These are phyloP conservation scores for Durusdinium trenchii DNA, from an alignment of 73 alveolate genomes.

Conservation along the genomic window DNA sequence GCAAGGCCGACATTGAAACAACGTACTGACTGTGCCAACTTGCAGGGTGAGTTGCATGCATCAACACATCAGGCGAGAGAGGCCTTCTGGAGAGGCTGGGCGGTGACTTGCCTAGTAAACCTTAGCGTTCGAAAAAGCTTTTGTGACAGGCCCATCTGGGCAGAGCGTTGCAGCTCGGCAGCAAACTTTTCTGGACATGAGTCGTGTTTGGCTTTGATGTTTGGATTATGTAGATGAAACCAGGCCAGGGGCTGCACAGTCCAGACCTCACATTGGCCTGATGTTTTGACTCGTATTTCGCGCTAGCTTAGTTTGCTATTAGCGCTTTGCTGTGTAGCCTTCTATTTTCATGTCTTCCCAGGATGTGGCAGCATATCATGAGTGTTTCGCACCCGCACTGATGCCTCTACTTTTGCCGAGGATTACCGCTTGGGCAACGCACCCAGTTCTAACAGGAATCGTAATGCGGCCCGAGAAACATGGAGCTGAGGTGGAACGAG, in stretches of 20 bases:
- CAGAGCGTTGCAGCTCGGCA: neutral
- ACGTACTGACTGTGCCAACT: too few relatives aligned
- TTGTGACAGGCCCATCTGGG: neutral
- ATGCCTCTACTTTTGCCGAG: neutral
- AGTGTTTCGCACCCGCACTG: neutral
- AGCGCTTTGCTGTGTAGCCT: neutral
- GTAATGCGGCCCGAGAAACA: neutral
- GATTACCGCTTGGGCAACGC: constrained; percentile 26
- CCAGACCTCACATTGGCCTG: neutral
- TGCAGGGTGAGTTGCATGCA: neutral
- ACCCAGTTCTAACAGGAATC: neutral
- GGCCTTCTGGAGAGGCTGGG: constrained; percentile 36
- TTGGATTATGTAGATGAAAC: too few relatives aligned
- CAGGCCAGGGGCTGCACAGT: neutral
- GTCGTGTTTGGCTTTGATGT: too few relatives aligned
- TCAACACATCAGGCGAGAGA: constrained; percentile 19
- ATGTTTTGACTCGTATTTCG: neutral
- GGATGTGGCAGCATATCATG: neutral
- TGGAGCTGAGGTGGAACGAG: constrained; percentile 32
- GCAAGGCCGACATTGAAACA: neutral
- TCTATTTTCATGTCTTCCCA: neutral
- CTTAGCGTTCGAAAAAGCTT: neutral
- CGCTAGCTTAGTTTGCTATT: neutral
- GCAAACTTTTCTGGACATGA: too few relatives aligned
- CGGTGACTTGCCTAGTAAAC: neutral